Conservation (phyloP, 257 asterid genomes). For the Eustoma russellianum region DNA sequence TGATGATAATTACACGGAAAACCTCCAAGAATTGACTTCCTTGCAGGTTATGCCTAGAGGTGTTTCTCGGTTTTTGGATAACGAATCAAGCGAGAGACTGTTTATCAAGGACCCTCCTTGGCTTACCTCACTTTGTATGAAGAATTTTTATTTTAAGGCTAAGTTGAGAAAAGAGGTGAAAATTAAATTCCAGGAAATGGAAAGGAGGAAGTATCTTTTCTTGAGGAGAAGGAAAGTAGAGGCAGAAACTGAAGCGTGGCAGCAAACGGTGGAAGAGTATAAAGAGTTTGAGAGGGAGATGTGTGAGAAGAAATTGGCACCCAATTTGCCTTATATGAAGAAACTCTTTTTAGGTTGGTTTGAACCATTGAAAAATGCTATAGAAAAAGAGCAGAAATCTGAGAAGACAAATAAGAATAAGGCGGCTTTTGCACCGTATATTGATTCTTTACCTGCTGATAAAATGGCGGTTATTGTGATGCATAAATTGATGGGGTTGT, state of each 20-base stretch:
- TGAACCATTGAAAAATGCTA: constrained; percentile 76
- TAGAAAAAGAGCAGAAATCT: constrained; percentile 60
- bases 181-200: constrained; percentile 60
- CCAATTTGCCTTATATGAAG: constrained; percentile 77
- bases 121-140: constrained; percentile 69
- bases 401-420: constrained; percentile 47
- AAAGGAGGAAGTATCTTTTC: constrained; percentile 55
- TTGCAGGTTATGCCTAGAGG: constrained; percentile 32
- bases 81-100: constrained; percentile 33
- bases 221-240: constrained; percentile 67
- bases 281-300: constrained; percentile 81
- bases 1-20: constrained; percentile 35
- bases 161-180: constrained; percentile 38
- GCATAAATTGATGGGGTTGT: constrained; percentile 83
- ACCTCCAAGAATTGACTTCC: constrained; percentile 7
- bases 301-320: constrained; percentile 93
- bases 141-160: constrained; percentile 49
- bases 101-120: constrained; percentile 82
- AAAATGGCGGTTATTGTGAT: constrained; percentile 94
- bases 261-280: constrained; percentile 77
- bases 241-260: constrained; percentile 95
- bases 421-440: constrained; percentile 58
- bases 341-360: constrained; percentile 83
- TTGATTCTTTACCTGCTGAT: constrained; percentile 75
- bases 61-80: constrained; percentile 16